Evolutionary conservation across 306 rosid genomes (phyloP).

Genomic region (Styphnolobium japonicum): DNA sequence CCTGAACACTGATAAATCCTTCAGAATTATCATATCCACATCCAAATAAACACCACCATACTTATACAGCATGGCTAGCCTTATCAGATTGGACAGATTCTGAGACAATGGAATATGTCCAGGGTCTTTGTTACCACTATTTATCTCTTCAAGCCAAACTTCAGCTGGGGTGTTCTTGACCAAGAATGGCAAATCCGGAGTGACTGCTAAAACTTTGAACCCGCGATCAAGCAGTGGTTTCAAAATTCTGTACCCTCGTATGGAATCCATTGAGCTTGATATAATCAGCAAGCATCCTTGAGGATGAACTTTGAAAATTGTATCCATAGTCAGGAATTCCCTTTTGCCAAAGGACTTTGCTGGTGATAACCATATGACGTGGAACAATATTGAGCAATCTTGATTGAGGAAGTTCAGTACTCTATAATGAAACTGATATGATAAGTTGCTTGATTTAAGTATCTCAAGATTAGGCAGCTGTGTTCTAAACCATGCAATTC

Average conservation of each 20-base stretch:
- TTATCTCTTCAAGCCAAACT: constrained; percentile 42
- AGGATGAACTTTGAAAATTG: constrained; percentile 58
- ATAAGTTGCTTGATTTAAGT: constrained; percentile 31
- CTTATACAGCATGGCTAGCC: constrained; percentile 52
- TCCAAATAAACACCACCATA: constrained; percentile 66
- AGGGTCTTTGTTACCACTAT: constrained; percentile 43
- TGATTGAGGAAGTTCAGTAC: constrained; percentile 34
- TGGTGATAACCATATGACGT: constrained; percentile 59
- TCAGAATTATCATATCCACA: constrained; percentile 47
- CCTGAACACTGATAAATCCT: constrained; percentile 36
- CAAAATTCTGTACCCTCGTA: constrained; percentile 37
- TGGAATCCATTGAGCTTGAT: constrained; percentile 60
- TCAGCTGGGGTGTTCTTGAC: constrained; percentile 57
- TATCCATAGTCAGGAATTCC: constrained; percentile 50
- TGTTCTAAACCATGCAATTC: constrained; percentile 45
- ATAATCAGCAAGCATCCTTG: constrained; percentile 54
- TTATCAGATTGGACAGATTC: constrained; percentile 57
- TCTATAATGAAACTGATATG: constrained; percentile 32
- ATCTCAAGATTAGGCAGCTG: constrained; percentile 32
- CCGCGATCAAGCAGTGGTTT: constrained; percentile 49
- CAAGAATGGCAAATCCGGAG: constrained; percentile 63
- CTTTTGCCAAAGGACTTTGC: constrained; percentile 38
- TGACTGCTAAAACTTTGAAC: constrained; percentile 45
- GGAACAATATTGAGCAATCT: constrained; percentile 43
- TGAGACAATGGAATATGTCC: constrained; percentile 63